Evolutionary conservation across 129 eudicot genomes (phyloP), one percentile per base, ranked within the genome.

Genomic region (Saposhnikovia divaricata): DNA sequence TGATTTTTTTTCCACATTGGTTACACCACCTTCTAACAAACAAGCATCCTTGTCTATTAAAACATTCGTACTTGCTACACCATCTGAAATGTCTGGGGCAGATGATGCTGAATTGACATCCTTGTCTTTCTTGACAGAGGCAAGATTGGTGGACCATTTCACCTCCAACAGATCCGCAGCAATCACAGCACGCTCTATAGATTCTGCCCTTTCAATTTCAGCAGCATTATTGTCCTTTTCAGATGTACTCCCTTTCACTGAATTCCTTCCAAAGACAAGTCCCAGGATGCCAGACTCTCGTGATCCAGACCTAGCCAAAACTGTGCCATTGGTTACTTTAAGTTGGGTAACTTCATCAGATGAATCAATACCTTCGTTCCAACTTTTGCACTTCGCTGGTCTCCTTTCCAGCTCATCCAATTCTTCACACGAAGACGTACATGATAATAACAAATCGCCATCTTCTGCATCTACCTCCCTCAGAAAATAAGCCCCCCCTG

Each of bases 141-240:
- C 81, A 80, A 89, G 88, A 86, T 88, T 92, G 16, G 92, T 90
- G 3, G 96, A 90, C 99, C 98, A 92, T 80, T 85, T 88, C 80
- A 93, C 83, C 47, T 96, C 99, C 88, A 96, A 88, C 6, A 96
- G 88, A 85, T 96, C 98, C 44, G 98, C 99, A 55, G 99, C 98
- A 72, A 96, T 87, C 88, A 92, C 96, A 82, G 96, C 98, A 75
- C 89, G 87, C 77, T 96, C 97, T 83, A 92, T 75, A 11, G 96
- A 89, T 1, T 80, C 87, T 45, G 83, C 61, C 77, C 92, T 86
- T 59, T 40, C 80, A 74, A 8, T 85, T 83, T 82, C 82, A 47
- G 80, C 73, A 82, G 48, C 84, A 66, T 78, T 50, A 7, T 85
- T 82, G 59, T 82, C 87, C 43, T 34, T 82, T 13, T 80, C 72